Percentiles rank a stretch among this genome's conserved stretches.
Evolutionary conservation across 2,329 filamentous ascomycete genomes (phyloP).

Genomic region (Fusarium fracticaudum): DNA sequence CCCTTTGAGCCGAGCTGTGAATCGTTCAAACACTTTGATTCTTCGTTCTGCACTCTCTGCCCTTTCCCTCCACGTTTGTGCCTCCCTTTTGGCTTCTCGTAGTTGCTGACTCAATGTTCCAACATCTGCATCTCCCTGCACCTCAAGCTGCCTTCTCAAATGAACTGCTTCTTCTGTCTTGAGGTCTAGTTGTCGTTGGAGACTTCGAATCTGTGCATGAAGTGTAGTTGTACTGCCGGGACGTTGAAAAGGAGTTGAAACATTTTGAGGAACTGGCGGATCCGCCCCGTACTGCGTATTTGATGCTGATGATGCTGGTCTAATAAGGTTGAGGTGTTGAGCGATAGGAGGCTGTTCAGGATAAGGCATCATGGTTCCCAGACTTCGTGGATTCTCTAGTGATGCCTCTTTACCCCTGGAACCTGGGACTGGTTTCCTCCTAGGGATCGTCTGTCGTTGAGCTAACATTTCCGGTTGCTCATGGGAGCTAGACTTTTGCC

Average conservation of each 20-base stretch:
- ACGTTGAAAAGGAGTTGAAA: conserved; percentile 30
- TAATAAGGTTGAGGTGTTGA: conserved; percentile 49
- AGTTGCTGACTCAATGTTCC: conserved; percentile 61
- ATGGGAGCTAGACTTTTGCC: background rate
- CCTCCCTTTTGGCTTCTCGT: conserved; percentile 47
- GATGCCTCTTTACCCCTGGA: conserved; percentile 1
- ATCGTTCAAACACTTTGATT: conserved; percentile 58
- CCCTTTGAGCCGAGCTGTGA: conserved; percentile 48
- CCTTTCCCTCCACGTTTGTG: conserved; percentile 60
- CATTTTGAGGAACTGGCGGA: background rate
- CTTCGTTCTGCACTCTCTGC: conserved; percentile 66
- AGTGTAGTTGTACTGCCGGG: conserved; percentile 49
- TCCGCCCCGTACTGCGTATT: conserved; percentile 7
- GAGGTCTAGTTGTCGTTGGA: conserved; percentile 58
- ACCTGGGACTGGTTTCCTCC: conserved; percentile 15
- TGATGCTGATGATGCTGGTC: conserved; percentile 48
- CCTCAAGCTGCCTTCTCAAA: conserved; percentile 57
- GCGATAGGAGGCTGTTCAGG: conserved; percentile 52
- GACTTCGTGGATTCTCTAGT: conserved; percentile 39
- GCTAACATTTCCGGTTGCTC: background rate
- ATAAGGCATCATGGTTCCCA: conserved; percentile 52
- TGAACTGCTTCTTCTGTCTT: conserved; percentile 58
- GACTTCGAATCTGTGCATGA: conserved; percentile 58
- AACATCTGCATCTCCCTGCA: conserved; percentile 54
- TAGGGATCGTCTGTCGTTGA: conserved; percentile 1